These are phyloP conservation scores for Cynanchum wilfordii DNA, from an alignment of 257 asterid species.

Conservation along the genomic window DNA sequence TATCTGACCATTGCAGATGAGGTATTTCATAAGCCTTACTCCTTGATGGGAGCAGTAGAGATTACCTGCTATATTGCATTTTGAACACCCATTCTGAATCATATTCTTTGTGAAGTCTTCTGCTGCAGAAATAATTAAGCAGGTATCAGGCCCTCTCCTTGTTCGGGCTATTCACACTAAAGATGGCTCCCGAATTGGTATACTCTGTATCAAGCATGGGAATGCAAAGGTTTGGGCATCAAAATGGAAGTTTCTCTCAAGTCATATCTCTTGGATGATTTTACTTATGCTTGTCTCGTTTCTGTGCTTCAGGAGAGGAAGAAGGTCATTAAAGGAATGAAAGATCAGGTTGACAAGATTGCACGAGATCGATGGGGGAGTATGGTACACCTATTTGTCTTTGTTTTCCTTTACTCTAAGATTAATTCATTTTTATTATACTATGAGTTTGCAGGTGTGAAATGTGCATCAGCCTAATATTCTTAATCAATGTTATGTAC, in stretches of 20 bases:
- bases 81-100: slow-evolving; percentile 30
- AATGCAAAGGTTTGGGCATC: slow-evolving; percentile 67
- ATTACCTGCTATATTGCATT: neutral
- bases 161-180: slow-evolving; percentile 82
- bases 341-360: slow-evolving; percentile 62
- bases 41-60: slow-evolving; percentile 1
- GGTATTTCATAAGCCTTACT: slow-evolving; percentile 37
- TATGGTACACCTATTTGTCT: slow-evolving; percentile 33
- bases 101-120: slow-evolving; percentile 53
- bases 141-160: slow-evolving; percentile 56
- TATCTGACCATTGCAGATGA: slow-evolving; percentile 67
- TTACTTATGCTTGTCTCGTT: neutral
- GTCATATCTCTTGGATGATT: neutral
- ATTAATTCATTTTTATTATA: neutral
- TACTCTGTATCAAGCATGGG: slow-evolving; percentile 83
- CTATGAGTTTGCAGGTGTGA: neutral
- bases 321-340: slow-evolving; percentile 87
- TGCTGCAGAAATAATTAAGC: slow-evolving; percentile 82
- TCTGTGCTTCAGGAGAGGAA: slow-evolving; percentile 62
- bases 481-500: neutral
- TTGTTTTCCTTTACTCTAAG: neutral
- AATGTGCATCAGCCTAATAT: neutral
- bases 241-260: neutral
- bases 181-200: slow-evolving; percentile 77
- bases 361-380: slow-evolving; percentile 71